phyloP scores from a whole-genome alignment of 331 rosid species.

The Acacia pycnantha region DNA sequence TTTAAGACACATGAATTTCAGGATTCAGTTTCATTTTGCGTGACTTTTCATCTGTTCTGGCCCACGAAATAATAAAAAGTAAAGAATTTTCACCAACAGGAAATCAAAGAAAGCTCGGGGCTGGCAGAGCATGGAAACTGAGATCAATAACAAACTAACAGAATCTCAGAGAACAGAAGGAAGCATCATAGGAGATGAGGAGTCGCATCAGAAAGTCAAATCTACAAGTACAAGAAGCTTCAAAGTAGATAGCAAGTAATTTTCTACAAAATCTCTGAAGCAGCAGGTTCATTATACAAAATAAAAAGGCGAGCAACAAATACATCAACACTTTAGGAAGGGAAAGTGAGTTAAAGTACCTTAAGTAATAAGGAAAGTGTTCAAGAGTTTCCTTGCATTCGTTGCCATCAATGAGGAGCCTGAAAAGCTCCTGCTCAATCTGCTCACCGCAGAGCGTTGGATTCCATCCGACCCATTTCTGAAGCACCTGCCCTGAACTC shows the following conservation, averaged over 20 bases:
- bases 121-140: slow-evolving; percentile 14
- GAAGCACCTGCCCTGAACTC: slow-evolving; percentile 73
- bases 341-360: slow-evolving; percentile 46
- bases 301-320: background rate
- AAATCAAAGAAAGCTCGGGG: slow-evolving; percentile 3
- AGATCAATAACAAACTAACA: slow-evolving; percentile 18
- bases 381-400: slow-evolving; percentile 59
- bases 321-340: background rate
- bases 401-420: slow-evolving; percentile 60
- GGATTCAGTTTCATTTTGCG: slow-evolving; percentile 5
- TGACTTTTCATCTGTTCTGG: slow-evolving; percentile 22
- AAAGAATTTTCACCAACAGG: slow-evolving; percentile 15
- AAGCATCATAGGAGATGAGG: slow-evolving; percentile 10
- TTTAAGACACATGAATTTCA: background rate
- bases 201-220: slow-evolving; percentile 25
- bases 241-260: slow-evolving; percentile 25
- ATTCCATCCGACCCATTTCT: slow-evolving; percentile 80
- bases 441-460: slow-evolving; percentile 61
- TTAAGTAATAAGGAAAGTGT: slow-evolving; percentile 80
- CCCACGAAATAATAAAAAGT: slow-evolving; percentile 15
- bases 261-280: slow-evolving; percentile 10
- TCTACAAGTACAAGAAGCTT: slow-evolving; percentile 22
- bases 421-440: slow-evolving; percentile 72
- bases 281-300: slow-evolving; percentile 15
- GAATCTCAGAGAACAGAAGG: background rate